phyloP scores from a whole-genome alignment of 2,329 filamentous ascomycete species.

The Trichoderma sp. region DNA sequence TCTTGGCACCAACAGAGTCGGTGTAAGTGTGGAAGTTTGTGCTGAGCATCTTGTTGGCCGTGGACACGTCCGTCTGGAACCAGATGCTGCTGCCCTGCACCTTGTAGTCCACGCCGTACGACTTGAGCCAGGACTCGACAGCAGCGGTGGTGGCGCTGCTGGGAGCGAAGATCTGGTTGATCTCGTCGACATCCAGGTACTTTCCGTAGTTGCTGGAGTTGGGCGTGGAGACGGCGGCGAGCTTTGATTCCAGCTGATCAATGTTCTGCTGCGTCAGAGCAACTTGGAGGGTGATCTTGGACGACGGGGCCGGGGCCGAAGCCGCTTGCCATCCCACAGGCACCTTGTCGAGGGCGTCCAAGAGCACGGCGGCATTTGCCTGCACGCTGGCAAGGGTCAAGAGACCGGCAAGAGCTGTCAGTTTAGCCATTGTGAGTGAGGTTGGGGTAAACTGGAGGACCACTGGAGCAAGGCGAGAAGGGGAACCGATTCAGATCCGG shows the following conservation, averaged over 20 bases:
- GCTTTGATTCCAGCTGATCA: constrained; percentile 22
- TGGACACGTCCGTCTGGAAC: constrained; percentile 16
- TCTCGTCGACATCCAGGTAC: constrained; percentile 15
- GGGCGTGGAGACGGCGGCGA: constrained; percentile 20
- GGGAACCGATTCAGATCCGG: neutral
- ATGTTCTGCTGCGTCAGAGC: constrained; percentile 24
- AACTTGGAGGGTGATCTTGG: constrained; percentile 11
- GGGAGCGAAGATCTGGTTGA: constrained; percentile 6
- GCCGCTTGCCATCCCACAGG: constrained; percentile 14
- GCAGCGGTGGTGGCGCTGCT: constrained; percentile 1
- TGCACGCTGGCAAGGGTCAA: constrained; percentile 3
- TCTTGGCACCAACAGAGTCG: neutral
- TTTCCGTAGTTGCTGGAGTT: constrained; percentile 15
- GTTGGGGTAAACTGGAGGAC: neutral
- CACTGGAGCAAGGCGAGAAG: neutral
- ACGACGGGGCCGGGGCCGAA: neutral
- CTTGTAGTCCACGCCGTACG: constrained; percentile 12
- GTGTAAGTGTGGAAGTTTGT: constrained; percentile 20
- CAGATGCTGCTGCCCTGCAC: constrained; percentile 11
- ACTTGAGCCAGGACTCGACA: constrained; percentile 23
- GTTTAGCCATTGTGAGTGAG: neutral
- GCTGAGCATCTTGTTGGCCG: constrained; percentile 15
- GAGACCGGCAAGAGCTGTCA: constrained; percentile 1
- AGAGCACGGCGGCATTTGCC: constrained; percentile 2
- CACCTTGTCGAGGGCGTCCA: constrained; percentile 5